Evolutionary conservation across 1,284 basidiomycete species (phyloP).

Genomic region (Leccinum angustisporum): DNA sequence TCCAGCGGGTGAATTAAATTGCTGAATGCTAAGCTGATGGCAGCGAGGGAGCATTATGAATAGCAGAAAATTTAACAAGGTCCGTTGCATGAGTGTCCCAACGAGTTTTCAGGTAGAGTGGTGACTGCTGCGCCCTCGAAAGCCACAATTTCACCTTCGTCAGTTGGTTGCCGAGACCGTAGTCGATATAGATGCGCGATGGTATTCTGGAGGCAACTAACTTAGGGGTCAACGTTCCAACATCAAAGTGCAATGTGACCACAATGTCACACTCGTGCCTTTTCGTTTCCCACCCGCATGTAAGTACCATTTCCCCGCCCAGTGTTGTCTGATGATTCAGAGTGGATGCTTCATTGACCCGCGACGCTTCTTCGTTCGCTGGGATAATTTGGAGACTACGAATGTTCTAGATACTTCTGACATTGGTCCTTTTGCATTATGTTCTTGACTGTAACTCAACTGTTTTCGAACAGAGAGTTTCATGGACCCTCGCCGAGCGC

Average conservation of each 20-base stretch:
- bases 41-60: constrained; percentile 23
- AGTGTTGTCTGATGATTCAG: constrained; percentile 68
- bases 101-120: constrained; percentile 33
- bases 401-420: constrained; percentile 92
- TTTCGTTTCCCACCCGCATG: constrained; percentile 8
- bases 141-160: constrained; percentile 52
- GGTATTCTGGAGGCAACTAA: constrained; percentile 50
- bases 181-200: constrained; percentile 54
- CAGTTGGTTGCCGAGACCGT: constrained; percentile 44
- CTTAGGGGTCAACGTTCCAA: constrained; percentile 42
- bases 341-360: constrained; percentile 83
- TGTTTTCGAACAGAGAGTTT: constrained; percentile 12
- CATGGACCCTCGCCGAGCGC: constrained; percentile 79
- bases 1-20: constrained; percentile 28
- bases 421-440: constrained; percentile 16
- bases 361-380: constrained; percentile 30
- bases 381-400: constrained; percentile 72
- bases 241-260: constrained; percentile 15
- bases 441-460: constrained; percentile 13
- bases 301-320: constrained; percentile 14
- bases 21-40: constrained; percentile 23
- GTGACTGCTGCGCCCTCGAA: constrained; percentile 41
- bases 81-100: constrained; percentile 17
- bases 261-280: constrained; percentile 17
- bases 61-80: constrained; percentile 24